phyloP scores from a whole-genome alignment of 371 early-diverging fungal genomes.

The Actinomortierella wolfii region DNA sequence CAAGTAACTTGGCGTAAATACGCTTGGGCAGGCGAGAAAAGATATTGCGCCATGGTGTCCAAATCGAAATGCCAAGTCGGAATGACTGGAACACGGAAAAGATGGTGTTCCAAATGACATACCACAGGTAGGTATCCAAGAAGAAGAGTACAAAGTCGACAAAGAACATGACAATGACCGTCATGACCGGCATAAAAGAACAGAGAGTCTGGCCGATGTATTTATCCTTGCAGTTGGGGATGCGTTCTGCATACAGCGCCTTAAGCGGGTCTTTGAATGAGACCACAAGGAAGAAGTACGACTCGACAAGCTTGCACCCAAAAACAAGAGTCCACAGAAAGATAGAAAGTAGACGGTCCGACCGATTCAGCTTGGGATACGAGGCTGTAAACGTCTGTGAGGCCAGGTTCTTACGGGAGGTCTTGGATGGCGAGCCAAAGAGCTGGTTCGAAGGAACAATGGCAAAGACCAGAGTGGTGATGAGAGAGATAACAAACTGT shows the following conservation, averaged over 20 bases:
- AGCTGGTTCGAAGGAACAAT: constrained; percentile 71
- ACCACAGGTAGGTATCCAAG: constrained; percentile 92
- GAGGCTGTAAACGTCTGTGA: constrained; percentile 79
- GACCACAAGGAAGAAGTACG: constrained; percentile 84
- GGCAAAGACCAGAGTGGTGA: constrained; percentile 68
- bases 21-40: constrained; percentile 87
- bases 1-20: constrained; percentile 80
- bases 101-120: constrained; percentile 84
- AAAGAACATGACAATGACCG: constrained; percentile 79
- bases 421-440: constrained; percentile 59
- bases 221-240: constrained; percentile 64
- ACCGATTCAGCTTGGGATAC: constrained; percentile 73
- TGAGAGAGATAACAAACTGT: constrained; percentile 70
- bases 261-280: constrained; percentile 86
- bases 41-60: constrained; percentile 89
- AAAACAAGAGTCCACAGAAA: constrained; percentile 80
- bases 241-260: constrained; percentile 62
- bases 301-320: constrained; percentile 78
- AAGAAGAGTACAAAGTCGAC: constrained; percentile 83
- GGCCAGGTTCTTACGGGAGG: constrained; percentile 55
- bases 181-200: constrained; percentile 71
- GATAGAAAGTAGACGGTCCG: constrained; percentile 79
- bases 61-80: constrained; percentile 83
- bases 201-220: constrained; percentile 60
- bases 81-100: constrained; percentile 84